These are phyloP conservation scores for Talaromyces sp. DNA, from an alignment of 2,329 filamentous ascomycete genomes.

Conservation along the genomic window DNA sequence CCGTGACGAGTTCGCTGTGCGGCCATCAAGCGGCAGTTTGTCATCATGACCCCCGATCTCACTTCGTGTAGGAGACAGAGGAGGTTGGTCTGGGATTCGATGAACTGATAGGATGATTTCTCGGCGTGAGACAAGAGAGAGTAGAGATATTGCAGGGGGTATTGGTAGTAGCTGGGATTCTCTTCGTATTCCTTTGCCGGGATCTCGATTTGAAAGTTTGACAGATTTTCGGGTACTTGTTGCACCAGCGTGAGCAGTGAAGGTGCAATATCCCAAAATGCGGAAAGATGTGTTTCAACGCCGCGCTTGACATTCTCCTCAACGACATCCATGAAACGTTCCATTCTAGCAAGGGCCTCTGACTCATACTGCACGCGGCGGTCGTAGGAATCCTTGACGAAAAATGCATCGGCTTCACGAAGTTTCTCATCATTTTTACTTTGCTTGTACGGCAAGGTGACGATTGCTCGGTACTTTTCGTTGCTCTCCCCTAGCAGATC, in stretches of 20 bases:
- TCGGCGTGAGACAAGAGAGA: slow-evolving; percentile 80
- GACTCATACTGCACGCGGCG: slow-evolving; percentile 68
- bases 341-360: slow-evolving; percentile 68
- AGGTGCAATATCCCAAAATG: slow-evolving; percentile 97
- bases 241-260: slow-evolving; percentile 73
- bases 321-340: slow-evolving; percentile 73
- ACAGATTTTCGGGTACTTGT: slow-evolving; percentile 62
- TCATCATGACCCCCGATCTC: slow-evolving; percentile 70
- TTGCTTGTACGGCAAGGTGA: slow-evolving; percentile 76
- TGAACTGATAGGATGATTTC: slow-evolving; percentile 94
- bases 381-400: slow-evolving; percentile 70
- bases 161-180: slow-evolving; percentile 74
- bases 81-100: slow-evolving; percentile 88
- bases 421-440: slow-evolving; percentile 73
- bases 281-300: slow-evolving; percentile 85
- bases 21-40: slow-evolving; percentile 65
- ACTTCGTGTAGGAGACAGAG: slow-evolving; percentile 89
- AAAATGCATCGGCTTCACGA: slow-evolving; percentile 75
- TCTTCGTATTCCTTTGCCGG: slow-evolving; percentile 76
- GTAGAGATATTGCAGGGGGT: slow-evolving; percentile 88
- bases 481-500: slow-evolving; percentile 82
- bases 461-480: slow-evolving; percentile 78
- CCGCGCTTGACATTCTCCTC: slow-evolving; percentile 82
- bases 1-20: slow-evolving; percentile 56
- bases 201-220: slow-evolving; percentile 69